These are phyloP conservation scores for Quercus rubra DNA, from an alignment of 306 rosid genomes.

Conservation along the genomic window DNA sequence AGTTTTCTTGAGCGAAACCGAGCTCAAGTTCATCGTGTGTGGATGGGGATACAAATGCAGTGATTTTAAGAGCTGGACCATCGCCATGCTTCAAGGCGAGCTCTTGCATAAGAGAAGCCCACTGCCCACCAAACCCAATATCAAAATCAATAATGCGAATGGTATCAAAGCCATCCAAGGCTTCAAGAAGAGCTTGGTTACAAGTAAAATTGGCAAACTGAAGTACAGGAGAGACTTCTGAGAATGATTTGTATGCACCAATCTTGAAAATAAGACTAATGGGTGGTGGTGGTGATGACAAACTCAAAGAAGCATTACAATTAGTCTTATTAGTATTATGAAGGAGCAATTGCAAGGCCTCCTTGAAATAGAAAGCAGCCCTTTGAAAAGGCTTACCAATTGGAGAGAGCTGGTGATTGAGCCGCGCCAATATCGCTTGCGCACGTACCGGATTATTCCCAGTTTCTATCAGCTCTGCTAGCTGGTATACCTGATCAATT, in stretches of 20 bases:
- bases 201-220: constrained; percentile 85
- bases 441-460: constrained; percentile 71
- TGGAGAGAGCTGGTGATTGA: constrained; percentile 98
- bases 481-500: constrained; percentile 67
- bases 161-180: constrained; percentile 58
- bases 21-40: constrained; percentile 64
- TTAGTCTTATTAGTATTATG: constrained; percentile 34
- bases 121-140: constrained; percentile 89
- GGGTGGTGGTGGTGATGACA: constrained; percentile 43
- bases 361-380: constrained; percentile 92
- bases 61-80: constrained; percentile 63
- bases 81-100: constrained; percentile 59
- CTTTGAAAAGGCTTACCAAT: constrained; percentile 88
- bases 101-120: constrained; percentile 95
- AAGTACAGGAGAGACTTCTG: constrained; percentile 82
- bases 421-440: constrained; percentile 99
- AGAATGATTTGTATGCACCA: constrained; percentile 83
- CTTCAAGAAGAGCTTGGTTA: constrained; percentile 91
- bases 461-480: constrained; percentile 82
- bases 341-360: constrained; percentile 68
- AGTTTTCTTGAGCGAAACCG: constrained; percentile 67
- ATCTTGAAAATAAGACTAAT: constrained; percentile 60
- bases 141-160: constrained; percentile 78
- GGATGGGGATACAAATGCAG: constrained; percentile 65
- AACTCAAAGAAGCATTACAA: constrained; percentile 10